phyloP scores from a whole-genome alignment of 805 yeast genomes.

The Ogataea corticis region DNA sequence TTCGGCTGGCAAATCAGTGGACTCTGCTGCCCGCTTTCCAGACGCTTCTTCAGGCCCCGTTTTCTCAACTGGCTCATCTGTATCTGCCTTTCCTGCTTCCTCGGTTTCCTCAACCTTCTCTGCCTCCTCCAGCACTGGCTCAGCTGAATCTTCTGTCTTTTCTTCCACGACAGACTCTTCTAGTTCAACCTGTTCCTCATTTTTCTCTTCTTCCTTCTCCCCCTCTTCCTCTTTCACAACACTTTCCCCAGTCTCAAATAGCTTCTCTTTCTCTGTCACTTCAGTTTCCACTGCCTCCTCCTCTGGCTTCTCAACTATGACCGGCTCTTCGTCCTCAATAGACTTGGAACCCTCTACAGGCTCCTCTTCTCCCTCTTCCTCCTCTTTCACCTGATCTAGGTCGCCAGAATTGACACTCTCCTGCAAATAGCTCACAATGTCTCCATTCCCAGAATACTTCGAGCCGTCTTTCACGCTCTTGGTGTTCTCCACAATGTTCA shows the following conservation, averaged over 20 bases:
- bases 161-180: no score
- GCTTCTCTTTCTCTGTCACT: not conserved
- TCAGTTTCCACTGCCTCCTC: not conserved
- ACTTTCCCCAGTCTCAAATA: no score
- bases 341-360: constrained; percentile 6
- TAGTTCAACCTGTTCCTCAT: no score
- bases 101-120: constrained; percentile 15
- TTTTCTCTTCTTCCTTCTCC: constrained; percentile 3
- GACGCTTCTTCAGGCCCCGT: constrained; percentile 25
- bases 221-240: constrained; percentile 6
- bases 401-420: constrained; percentile 13
- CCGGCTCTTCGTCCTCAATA: not conserved
- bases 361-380: constrained; percentile 14
- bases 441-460: constrained; percentile 14
- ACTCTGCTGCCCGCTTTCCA: no score
- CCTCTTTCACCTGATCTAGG: constrained; percentile 22
- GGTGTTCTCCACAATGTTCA: constrained; percentile 34
- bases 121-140: not conserved
- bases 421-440: constrained; percentile 21
- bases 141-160: no score
- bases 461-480: constrained; percentile 24
- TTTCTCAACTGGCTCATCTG: constrained; percentile 9
- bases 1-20: constrained; percentile 8
- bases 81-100: constrained; percentile 4
- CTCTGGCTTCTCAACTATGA: constrained; percentile 1